Conservation (phyloP, 2,329 filamentous ascomycete genomes). For the Sporothrix mexicana region DNA sequence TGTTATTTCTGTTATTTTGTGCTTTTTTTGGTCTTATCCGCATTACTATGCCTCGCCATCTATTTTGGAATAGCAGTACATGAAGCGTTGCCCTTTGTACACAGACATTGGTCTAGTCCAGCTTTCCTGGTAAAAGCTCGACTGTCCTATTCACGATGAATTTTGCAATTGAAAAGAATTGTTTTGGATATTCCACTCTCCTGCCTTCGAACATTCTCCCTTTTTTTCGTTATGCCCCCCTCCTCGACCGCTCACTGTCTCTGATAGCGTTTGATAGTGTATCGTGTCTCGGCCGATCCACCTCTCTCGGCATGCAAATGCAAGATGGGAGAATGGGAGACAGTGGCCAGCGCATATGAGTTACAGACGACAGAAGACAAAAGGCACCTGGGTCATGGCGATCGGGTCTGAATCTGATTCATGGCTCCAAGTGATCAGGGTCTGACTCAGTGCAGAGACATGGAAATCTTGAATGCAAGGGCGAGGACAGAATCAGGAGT, state of each 20-base stretch:
- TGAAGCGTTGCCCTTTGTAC: slow-evolving; percentile 25
- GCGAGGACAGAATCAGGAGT: neutral
- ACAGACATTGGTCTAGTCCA: neutral
- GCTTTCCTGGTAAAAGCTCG: neutral
- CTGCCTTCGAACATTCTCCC: neutral
- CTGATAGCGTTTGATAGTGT: neutral
- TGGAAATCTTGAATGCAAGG: neutral
- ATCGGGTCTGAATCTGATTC: neutral
- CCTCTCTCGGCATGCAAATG: slow-evolving; percentile 6
- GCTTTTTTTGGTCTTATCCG: neutral
- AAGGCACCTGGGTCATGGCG: neutral
- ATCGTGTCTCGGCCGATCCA: slow-evolving; percentile 17
- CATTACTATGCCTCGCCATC: neutral
- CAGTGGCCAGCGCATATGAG: neutral
- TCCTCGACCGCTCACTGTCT: neutral
- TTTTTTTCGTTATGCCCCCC: neutral
- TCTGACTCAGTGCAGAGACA: slow-evolving; percentile 13
- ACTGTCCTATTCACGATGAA: neutral
- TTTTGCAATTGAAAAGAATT: neutral
- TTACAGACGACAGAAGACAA: neutral
- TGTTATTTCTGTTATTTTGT: neutral
- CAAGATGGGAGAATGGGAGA: neutral
- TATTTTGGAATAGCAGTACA: slow-evolving; percentile 10
- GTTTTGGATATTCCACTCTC: neutral
- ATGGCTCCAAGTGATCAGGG: neutral